Evolutionary conservation across 306 rosid genomes (phyloP).

Genomic region (Canavalia ensiformis): DNA sequence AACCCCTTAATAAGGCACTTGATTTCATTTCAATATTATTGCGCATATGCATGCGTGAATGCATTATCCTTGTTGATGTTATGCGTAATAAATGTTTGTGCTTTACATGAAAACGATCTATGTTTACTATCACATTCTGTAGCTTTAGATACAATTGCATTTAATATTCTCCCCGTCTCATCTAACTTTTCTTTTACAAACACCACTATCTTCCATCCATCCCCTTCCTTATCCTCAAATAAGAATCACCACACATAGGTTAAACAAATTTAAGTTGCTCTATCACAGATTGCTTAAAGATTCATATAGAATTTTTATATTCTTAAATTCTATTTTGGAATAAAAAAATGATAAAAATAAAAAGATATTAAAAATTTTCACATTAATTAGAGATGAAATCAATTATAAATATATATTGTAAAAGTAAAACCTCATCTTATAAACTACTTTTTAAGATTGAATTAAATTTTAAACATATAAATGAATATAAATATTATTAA

Average conservation of each 20-base stretch:
- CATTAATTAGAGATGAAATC: no score
- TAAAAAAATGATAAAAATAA: no score
- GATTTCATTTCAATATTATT: conserved; percentile 38
- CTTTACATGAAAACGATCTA: conserved; percentile 48
- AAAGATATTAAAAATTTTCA: no score
- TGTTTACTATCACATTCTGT: conserved; percentile 22
- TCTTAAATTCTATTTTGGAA: no score
- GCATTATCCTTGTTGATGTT: conserved; percentile 29
- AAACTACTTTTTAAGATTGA: no score
- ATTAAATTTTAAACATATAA: no score
- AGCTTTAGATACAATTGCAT: conserved; percentile 25
- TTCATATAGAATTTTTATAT: no score
- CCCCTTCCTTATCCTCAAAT: background rate
- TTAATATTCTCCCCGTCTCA: conserved; percentile 49
- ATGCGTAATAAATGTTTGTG: conserved; percentile 6
- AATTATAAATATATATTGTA: no score
- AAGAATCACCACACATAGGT: background rate
- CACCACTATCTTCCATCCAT: background rate
- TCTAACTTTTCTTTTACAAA: conserved; percentile 25
- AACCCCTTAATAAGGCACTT: conserved; percentile 37
- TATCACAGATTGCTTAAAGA: background rate
- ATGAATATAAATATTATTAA: no score
- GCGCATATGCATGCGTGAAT: conserved; percentile 10
- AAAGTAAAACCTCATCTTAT: no score
- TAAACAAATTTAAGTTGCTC: background rate